phyloP scores from a whole-genome alignment of 1,284 basidiomycete genomes.

The Leccinum angustisporum region DNA sequence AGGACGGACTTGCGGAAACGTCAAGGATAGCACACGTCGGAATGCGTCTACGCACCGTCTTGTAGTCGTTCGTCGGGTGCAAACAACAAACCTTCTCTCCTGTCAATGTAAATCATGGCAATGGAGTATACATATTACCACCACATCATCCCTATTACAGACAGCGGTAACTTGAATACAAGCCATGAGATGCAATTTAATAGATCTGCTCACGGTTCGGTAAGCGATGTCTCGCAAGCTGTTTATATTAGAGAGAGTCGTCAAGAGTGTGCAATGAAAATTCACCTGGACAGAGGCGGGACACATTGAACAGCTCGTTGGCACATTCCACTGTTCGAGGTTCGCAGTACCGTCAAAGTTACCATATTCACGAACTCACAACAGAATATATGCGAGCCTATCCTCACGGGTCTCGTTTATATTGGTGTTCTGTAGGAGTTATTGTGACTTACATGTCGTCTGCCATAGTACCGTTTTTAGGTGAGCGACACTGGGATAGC shows the following conservation, averaged over 20 bases:
- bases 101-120: conserved; percentile 7
- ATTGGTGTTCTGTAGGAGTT: conserved; percentile 17
- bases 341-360: neutral
- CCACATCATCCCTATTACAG: conserved; percentile 72
- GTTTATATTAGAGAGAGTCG: conserved; percentile 13
- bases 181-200: conserved; percentile 3
- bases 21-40: conserved; percentile 12
- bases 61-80: conserved; percentile 83
- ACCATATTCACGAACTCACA: conserved; percentile 43
- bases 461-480: neutral
- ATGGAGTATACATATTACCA: conserved; percentile 45
- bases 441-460: conserved; percentile 49
- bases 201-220: conserved; percentile 60
- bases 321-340: conserved; percentile 69
- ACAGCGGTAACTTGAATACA: neutral
- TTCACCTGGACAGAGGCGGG: conserved; percentile 73
- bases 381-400: conserved; percentile 82
- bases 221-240: conserved; percentile 79
- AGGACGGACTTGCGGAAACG: conserved; percentile 64
- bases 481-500: neutral
- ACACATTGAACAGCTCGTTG: conserved; percentile 74
- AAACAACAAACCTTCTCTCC: conserved; percentile 65
- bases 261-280: neutral
- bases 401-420: conserved; percentile 8
- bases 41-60: conserved; percentile 60